Evolutionary conservation across 139 green algal species (phyloP).

Genomic region (Micractinium conductrix): DNA sequence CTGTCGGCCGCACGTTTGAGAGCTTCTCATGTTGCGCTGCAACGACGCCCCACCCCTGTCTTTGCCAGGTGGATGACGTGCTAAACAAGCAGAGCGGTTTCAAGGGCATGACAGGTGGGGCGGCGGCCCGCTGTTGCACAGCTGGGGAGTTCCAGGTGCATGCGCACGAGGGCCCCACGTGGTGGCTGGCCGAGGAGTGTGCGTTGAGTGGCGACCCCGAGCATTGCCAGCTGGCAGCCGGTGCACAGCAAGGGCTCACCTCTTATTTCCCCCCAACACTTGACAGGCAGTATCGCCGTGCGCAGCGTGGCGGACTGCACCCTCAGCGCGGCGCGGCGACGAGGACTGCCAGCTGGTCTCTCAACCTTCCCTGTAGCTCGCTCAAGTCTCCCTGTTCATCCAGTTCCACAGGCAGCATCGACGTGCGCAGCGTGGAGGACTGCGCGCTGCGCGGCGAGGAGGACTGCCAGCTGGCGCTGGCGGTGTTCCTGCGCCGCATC

Average conservation of each 20-base stretch:
- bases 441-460: conserved; percentile 55
- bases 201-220: neutral
- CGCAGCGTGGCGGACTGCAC: no score
- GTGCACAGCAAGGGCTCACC: no score
- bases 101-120: conserved; percentile 41
- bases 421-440: conserved; percentile 71
- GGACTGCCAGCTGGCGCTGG: conserved; percentile 67
- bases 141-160: no score
- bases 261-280: no score
- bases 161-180: neutral
- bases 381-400: neutral
- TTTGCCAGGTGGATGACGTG: conserved; percentile 45
- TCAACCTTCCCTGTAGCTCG: no score
- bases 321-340: no score
- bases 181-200: neutral
- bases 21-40: no score
- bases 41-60: no score
- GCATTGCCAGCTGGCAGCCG: no score
- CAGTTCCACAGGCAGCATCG: conserved; percentile 51
- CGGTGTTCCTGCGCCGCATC: conserved; percentile 79
- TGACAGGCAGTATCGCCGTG: no score
- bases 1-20: no score
- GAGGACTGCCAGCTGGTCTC: no score
- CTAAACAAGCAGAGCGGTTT: conserved; percentile 87
- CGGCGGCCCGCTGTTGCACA: neutral